phyloP scores from a whole-genome alignment of 129 eudicot genomes.

The Solidago caesia region DNA sequence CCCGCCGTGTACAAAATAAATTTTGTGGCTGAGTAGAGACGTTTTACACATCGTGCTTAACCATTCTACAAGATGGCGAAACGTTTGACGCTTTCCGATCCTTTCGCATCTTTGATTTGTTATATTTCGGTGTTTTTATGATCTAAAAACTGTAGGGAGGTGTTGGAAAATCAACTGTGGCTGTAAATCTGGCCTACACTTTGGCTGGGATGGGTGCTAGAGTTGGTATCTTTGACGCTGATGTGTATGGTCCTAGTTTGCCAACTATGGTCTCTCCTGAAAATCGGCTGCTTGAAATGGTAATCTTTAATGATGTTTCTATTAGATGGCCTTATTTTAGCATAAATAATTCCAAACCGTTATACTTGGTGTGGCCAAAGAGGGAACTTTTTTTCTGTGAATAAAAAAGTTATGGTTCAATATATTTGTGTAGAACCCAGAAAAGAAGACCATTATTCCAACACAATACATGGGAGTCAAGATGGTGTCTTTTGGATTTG shows the following conservation, averaged over 20 bases:
- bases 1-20: too few species aligned
- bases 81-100: constrained; percentile 7
- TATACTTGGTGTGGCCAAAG: neutral
- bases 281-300: constrained; percentile 91
- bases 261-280: constrained; percentile 99
- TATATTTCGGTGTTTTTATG: constrained; percentile 13
- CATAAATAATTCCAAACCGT: neutral
- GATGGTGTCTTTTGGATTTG: constrained; percentile 96
- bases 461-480: constrained; percentile 98
- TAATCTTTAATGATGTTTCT: constrained; percentile 14
- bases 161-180: constrained; percentile 97
- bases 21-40: too few species aligned
- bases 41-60: constrained; percentile 5
- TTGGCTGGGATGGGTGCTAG: constrained; percentile 99
- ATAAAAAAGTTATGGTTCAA: neutral
- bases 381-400: neutral
- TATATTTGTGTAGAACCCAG: constrained; percentile 59
- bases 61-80: constrained; percentile 7
- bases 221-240: constrained; percentile 99
- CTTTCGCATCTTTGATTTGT: constrained; percentile 9
- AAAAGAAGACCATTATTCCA: constrained; percentile 90
- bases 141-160: constrained; percentile 67
- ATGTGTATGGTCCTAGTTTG: constrained; percentile 98
- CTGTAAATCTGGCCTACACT: constrained; percentile 96
- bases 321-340: neutral